These are phyloP conservation scores for Aspergillus hortae DNA, from an alignment of 2,329 filamentous ascomycete genomes.

Conservation along the genomic window DNA sequence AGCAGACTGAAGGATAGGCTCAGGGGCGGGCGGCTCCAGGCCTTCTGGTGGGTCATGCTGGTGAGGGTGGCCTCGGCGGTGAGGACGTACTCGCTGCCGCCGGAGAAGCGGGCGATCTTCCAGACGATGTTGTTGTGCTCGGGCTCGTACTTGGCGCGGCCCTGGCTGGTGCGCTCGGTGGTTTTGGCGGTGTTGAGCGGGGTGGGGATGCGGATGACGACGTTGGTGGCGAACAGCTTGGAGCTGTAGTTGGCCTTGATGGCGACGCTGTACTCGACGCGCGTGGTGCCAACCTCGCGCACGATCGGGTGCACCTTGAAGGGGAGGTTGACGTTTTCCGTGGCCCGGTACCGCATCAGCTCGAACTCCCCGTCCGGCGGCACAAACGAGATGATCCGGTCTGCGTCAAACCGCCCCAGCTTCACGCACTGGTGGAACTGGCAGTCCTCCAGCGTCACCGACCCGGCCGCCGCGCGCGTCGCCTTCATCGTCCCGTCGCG, in stretches of 20 bases:
- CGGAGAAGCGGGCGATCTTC: constrained; percentile 98
- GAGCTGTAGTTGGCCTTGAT: constrained; percentile 95
- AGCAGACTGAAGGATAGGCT: constrained; percentile 89
- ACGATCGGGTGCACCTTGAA: constrained; percentile 99
- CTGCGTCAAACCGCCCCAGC: constrained; percentile 91
- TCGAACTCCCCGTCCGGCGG: constrained; percentile 98
- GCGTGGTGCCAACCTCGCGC: constrained; percentile 93
- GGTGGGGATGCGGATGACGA: constrained; percentile 89
- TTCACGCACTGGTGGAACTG: constrained; percentile 99
- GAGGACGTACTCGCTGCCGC: constrained; percentile 93
- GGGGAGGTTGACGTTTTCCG: constrained; percentile 95
- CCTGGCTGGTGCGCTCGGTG: constrained; percentile 87
- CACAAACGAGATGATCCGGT: constrained; percentile 94
- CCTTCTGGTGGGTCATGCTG: constrained; percentile 97
- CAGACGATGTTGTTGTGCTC: constrained; percentile 97
- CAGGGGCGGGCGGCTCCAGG: constrained; percentile 89
- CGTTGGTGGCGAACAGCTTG: constrained; percentile 96
- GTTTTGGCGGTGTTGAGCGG: constrained; percentile 95
- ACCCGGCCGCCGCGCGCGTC: constrained; percentile 91
- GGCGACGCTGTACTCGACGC: constrained; percentile 97
- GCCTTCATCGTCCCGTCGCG: constrained; percentile 67
- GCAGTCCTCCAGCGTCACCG: constrained; percentile 93
- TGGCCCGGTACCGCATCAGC: constrained; percentile 96
- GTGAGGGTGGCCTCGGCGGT: constrained; percentile 90
- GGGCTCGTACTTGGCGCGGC: constrained; percentile 97